Evolutionary conservation across 2,329 filamentous ascomycete species (phyloP), one percentile per base, ranked within the genome.

Genomic region (Aureobasidium sp.): DNA sequence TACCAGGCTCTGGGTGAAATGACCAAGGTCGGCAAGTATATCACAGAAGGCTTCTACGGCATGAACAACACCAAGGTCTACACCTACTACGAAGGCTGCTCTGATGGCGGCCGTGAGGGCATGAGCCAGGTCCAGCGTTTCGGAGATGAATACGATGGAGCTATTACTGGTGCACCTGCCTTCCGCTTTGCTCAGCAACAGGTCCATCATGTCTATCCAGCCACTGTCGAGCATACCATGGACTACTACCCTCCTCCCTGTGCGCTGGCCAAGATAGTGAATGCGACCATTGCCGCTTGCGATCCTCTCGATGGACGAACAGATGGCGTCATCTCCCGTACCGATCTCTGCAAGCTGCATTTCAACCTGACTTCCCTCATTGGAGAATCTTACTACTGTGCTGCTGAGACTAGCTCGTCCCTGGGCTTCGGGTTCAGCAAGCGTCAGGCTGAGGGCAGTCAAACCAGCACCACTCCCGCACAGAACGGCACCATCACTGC

Each of bases 71-170:
- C 66, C 6, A 70, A 70, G 63, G 27, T 74, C 13, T 80, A 78
- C 68, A 73, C 78, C 2, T 82, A 82, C 70, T 83, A 79, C 65
- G 76, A 81, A 64, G 81, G 79, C 3, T 83, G 81, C 68, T 82
- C 79, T 13, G 80, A 83, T 57, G 81, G 81, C 25, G 81, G 78
- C 1, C 74, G 78, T 5, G 77, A 80, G 65, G 78, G 74, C 14
- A 77, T 73, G 74, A 77, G 74, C 61, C 80, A 82, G 68, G 72
- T 80, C 1, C 81, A 83, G 67, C 77, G 79, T 16, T 82, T 75
- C 65, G 77, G 76, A 9, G 74, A 78, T 61, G 66, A 80, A 66
- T 79, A 77, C 61, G 78, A 81, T 63, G 79, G 79, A 14, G 73
- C 75, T 0, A 70, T 78, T 1, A 73, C 75, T 3, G 78, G 78